Evolutionary conservation across 805 yeast species (phyloP).

Genomic region (Jamesozyma lodderae): DNA sequence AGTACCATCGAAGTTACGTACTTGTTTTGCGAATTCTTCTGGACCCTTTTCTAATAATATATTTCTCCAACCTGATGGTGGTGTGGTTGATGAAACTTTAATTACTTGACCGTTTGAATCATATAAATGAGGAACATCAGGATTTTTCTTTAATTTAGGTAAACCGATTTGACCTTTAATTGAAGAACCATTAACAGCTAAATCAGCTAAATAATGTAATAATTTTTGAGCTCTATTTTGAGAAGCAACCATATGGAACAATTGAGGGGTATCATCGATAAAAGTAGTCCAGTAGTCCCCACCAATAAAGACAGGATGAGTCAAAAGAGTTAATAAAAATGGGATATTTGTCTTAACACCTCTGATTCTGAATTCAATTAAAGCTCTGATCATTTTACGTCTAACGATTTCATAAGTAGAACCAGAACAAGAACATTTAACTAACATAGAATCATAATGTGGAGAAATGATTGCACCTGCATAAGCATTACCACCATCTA

Average conservation of each 20-base stretch:
- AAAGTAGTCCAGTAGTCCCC: slow-evolving; percentile 98
- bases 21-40: slow-evolving; percentile 78
- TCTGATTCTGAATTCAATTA: slow-evolving; percentile 95
- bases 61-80: slow-evolving; percentile 87
- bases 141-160: slow-evolving; percentile 73
- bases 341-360: slow-evolving; percentile 99
- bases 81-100: slow-evolving; percentile 45
- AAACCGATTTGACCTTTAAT: slow-evolving; percentile 91
- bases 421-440: slow-evolving; percentile 95
- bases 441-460: slow-evolving; percentile 96
- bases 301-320: slow-evolving; percentile 75
- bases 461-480: slow-evolving; percentile 96
- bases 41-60: slow-evolving; percentile 80
- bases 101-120: slow-evolving; percentile 53
- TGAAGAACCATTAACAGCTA: slow-evolving; percentile 92
- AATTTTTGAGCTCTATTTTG: slow-evolving; percentile 96
- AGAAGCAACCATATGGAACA: slow-evolving; percentile 89
- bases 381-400: slow-evolving; percentile 93
- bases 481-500: slow-evolving; percentile 97
- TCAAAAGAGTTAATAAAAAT: slow-evolving; percentile 81
- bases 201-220: slow-evolving; percentile 81
- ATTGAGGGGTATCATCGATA: slow-evolving; percentile 93
- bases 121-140: slow-evolving; percentile 64
- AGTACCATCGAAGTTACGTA: slow-evolving; percentile 76
- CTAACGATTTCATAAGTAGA: slow-evolving; percentile 94